These are phyloP conservation scores for Daldinia decipiens DNA, from an alignment of 495 filamentous ascomycete genomes.

Conservation along the genomic window DNA sequence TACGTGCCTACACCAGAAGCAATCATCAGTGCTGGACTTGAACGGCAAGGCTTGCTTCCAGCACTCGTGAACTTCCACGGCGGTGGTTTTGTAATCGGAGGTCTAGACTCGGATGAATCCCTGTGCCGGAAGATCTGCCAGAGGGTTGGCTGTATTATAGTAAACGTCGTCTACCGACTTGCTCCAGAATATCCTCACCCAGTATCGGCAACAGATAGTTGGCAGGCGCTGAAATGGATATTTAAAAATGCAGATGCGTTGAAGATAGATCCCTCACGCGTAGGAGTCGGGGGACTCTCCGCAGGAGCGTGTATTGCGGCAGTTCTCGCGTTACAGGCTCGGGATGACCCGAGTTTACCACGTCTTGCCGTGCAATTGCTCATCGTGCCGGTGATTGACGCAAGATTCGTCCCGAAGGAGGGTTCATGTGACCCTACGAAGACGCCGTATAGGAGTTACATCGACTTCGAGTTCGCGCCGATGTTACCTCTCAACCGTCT, in stretches of 20 bases:
- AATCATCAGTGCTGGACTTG: conserved; percentile 41
- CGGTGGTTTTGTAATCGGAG: conserved; percentile 73
- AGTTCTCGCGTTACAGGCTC: conserved; percentile 53
- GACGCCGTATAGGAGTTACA: conserved; percentile 51
- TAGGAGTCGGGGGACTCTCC: conserved; percentile 51
- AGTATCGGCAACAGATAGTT: conserved; percentile 50
- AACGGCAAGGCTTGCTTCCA: conserved; percentile 51
- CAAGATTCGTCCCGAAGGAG: conserved; percentile 49
- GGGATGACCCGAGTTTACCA: conserved; percentile 53
- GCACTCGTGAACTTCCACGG: conserved; percentile 72
- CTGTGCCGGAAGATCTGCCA: conserved; percentile 65
- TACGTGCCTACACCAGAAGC: conserved; percentile 49
- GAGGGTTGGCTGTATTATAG: conserved; percentile 62
- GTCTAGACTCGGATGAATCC: conserved; percentile 66
- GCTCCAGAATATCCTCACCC: conserved; percentile 54
- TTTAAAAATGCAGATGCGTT: conserved; percentile 51
- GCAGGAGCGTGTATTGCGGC: conserved; percentile 56
- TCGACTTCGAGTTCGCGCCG: conserved; percentile 50
- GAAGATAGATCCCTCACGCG: conserved; percentile 50
- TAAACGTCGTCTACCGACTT: conserved; percentile 55
- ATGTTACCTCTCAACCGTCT: conserved; percentile 52
- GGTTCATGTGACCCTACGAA: conserved; percentile 46
- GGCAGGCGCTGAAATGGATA: conserved; percentile 57
- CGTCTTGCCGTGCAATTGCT: conserved; percentile 59
- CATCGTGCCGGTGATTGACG: conserved; percentile 63